A percentile compares a stretch with the other conserved stretches of the same genome.
These are phyloP conservation scores for Sonneratia alba DNA, from an alignment of 345 rosid genomes.

Conservation along the genomic window DNA sequence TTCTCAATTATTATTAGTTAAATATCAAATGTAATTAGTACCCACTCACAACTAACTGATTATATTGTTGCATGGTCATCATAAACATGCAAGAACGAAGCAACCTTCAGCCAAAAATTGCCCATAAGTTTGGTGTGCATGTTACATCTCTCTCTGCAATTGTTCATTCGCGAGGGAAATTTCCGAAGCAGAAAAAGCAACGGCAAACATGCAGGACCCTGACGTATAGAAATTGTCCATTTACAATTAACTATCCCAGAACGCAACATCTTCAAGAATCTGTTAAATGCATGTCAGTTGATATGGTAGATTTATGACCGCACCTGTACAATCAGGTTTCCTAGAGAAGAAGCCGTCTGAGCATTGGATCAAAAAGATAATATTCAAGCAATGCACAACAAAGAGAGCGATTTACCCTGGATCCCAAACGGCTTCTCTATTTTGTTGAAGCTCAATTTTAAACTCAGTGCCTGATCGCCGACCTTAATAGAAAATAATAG, in stretches of 20 bases:
- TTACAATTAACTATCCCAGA: background rate
- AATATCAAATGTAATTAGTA: no score
- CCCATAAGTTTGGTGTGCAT: background rate
- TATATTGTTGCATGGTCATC: no score
- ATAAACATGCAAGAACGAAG: no score
- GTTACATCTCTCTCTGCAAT: background rate
- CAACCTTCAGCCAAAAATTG: background rate
- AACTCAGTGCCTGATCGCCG: slow-evolving; percentile 82
- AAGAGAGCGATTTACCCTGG: slow-evolving; percentile 11
- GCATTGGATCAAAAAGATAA: background rate
- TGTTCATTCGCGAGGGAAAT: background rate
- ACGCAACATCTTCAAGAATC: background rate
- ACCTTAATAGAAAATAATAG: slow-evolving; percentile 88
- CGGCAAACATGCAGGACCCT: no score
- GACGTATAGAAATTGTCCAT: background rate
- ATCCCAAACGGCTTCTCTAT: slow-evolving; percentile 15
- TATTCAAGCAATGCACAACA: slow-evolving; percentile 44
- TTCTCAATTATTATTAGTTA: no score
- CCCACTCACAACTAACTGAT: no score
- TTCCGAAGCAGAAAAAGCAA: no score
- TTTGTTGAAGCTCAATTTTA: slow-evolving; percentile 59
- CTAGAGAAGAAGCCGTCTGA: no score
- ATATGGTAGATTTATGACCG: background rate
- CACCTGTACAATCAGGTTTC: background rate
- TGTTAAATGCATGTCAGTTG: background rate